Evolutionary conservation across 495 filamentous ascomycete genomes (phyloP).

Genomic region (Trichoderma orchidacearum): DNA sequence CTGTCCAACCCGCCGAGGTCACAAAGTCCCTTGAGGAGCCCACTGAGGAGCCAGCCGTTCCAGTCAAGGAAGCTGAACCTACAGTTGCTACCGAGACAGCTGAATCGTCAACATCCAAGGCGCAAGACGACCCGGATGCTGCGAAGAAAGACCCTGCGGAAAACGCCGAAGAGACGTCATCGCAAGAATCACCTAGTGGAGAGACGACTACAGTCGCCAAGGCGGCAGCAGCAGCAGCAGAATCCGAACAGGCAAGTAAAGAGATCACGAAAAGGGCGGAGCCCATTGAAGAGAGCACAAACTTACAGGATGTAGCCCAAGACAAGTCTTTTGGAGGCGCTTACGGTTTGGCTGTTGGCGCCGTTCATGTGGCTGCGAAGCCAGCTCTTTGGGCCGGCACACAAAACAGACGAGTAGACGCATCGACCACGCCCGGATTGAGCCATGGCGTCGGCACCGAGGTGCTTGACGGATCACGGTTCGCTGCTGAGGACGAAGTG

Average conservation of each 20-base stretch:
- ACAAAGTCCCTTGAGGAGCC: background rate
- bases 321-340: background rate
- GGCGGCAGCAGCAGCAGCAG: background rate
- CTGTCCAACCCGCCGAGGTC: background rate
- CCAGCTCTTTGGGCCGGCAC: background rate
- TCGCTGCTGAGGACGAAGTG: background rate
- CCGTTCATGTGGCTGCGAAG: background rate
- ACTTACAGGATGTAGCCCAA: conserved; percentile 1
- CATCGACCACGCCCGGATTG: background rate
- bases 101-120: background rate
- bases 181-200: background rate
- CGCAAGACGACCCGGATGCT: background rate
- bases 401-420: background rate
- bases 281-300: background rate
- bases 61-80: background rate
- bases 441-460: background rate
- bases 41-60: background rate
- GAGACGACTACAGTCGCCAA: background rate
- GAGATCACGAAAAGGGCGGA: background rate
- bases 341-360: background rate
- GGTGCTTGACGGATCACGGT: background rate
- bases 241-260: background rate
- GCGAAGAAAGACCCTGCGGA: background rate
- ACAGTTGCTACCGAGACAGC: background rate
- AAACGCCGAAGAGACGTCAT: background rate